phyloP scores from a whole-genome alignment of 768 basidiomycete species.

The Multifurca ochricompacta region DNA sequence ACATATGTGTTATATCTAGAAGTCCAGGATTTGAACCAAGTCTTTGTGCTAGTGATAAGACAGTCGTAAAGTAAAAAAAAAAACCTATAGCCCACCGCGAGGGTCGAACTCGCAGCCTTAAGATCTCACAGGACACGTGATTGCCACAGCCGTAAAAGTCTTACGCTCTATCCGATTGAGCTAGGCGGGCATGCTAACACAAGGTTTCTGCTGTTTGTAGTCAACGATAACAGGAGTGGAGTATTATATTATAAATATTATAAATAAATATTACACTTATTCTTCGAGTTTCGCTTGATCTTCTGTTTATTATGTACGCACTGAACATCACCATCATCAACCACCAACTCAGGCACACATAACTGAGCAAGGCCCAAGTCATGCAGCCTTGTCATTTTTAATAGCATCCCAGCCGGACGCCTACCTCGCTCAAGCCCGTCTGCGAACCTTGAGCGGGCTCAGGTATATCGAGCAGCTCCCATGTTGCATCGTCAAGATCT shows the following conservation, averaged over 20 bases:
- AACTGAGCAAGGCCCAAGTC: slow-evolving; percentile 69
- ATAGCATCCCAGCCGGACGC: slow-evolving; percentile 45
- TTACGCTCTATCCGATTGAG: slow-evolving; percentile 57
- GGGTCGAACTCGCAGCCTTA: slow-evolving; percentile 60
- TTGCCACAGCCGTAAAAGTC: slow-evolving; percentile 36
- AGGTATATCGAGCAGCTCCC: slow-evolving; percentile 47
- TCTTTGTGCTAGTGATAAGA: no score
- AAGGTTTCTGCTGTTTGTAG: no score
- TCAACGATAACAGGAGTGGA: no score
- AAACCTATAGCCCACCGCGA: slow-evolving; percentile 47
- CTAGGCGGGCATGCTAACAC: slow-evolving; percentile 41
- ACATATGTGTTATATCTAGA: no score
- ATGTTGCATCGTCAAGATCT: slow-evolving; percentile 59
- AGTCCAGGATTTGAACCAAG: no score
- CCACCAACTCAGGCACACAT: slow-evolving; percentile 27
- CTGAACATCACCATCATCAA: slow-evolving; percentile 14
- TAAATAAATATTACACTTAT: no score
- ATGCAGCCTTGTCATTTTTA: slow-evolving; percentile 68
- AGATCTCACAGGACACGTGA: slow-evolving; percentile 29
- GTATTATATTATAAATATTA: no score
- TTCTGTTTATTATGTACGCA: not conserved
- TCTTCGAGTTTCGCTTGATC: not conserved
- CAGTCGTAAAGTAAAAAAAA: no score
- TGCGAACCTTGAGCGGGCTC: slow-evolving; percentile 24
- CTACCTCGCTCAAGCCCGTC: slow-evolving; percentile 25